Base-by-base conservation (phyloP, 768 basidiomycete genomes). In the Postia placenta region DNA sequence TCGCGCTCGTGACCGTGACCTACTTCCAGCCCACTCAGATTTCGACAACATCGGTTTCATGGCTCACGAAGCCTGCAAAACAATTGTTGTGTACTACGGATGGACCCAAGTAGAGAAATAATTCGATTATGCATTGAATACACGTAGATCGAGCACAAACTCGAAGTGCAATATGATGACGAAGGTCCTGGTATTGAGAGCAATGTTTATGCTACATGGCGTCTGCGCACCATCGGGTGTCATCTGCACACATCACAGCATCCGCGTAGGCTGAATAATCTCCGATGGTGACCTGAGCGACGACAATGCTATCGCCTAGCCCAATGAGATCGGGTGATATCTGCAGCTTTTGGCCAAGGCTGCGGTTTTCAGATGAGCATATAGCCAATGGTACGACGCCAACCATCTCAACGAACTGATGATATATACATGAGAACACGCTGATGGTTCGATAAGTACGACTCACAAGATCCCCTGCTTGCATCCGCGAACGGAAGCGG, bases 241-340 rank as follows among this genome's bases (percentile, higher is more conserved):
- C 40, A 36, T 60, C 59, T 2, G 51, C 66, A 58, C 56, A 53
- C 26, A 63, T 63, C n/a, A 74, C 69, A 26, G 76, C 76, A 42
- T 79, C 72, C 22, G 76, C 77, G 65, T 85, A 87, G 1, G 69
- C 78, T n/a, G 72, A 71, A 42, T 74, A 70, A 53, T 85, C 73
- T 54, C 78, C 78, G 40, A 87, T 76, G n/a, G 65, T 64, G 4
- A 85, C 76, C 48, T 74, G 72, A 14, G 75, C 67, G 27, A 83
- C 71, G n/a, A 86, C 59, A 17, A 82, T 63, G 40, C 69, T 72
- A 15, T 64, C 68, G 6, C 70, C 61, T 15, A 70, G 64, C 20
- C 73, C 73, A 35, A 74, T 64, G 5, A 83, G 69, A 17, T 73
- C 55, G 1, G 50, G 27, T 0, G 79, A 74, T 1, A 81, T 63